Base-by-base conservation (phyloP, 1,284 basidiomycete genomes). In the Wolfiporia cocos region DNA sequence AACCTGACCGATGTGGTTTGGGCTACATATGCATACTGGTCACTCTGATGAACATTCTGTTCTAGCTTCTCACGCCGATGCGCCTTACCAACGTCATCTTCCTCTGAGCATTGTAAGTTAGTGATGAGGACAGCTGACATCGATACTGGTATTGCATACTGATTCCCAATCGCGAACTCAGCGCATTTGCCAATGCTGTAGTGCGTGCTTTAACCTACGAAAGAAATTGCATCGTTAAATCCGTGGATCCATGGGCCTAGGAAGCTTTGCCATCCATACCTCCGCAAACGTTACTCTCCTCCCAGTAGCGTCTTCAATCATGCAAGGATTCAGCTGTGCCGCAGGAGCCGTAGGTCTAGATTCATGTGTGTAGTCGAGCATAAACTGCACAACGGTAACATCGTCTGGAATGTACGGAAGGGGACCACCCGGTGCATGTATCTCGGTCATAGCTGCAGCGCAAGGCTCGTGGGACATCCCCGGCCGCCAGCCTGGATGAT, bases 341-440 rank as follows among this genome's bases (percentile, higher is more conserved):
- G 55, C 24, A 1, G 82, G 81, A 26, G 73, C 67, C 15, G 62
- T 46, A 1, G 76, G 69, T 15, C 34, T 18, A 9, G 32, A 12
- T 20, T 7, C 18, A 37, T 78, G 71, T 22, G 70, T 55, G 6
- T 59, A 58, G 51, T 83, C 78, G 21, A 89, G 69, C 34, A 88
- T 68, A 59, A 90, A 89, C 62, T 90, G 87, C 2, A 78, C 71
- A 18, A 89, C 68, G 10, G 81, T 81, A 40, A 88, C 62, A 61
- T 88, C 64, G 55, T 86, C 81, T 10, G 86, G 86, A 46, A 86
- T 77, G 45, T 55, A 50, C 12, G 71, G 70, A 19, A 78, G 59
- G 32, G 69, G 56, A 34, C 50, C 55, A 12, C 59, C 51, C 19
- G 65, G 63, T 19, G 42, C 50, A 21, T 50, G 37, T 4, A 56